These are phyloP conservation scores for Dendrobium chrysotoxum DNA, from an alignment of 106 monocot genomes.

Conservation along the genomic window DNA sequence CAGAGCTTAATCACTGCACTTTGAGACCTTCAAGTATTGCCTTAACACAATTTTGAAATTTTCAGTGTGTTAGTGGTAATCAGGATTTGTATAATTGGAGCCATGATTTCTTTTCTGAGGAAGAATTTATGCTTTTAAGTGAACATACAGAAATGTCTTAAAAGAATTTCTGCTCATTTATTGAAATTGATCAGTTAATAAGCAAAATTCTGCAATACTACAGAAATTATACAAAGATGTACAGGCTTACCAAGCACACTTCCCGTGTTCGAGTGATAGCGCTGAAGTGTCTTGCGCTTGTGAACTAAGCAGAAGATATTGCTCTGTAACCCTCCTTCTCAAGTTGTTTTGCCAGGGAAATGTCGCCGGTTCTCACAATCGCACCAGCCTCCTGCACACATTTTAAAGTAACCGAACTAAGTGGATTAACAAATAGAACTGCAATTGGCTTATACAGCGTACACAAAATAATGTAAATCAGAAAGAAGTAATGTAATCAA, in stretches of 20 bases:
- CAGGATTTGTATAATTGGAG: not conserved
- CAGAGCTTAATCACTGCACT: not conserved
- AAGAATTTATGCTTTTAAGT: not conserved
- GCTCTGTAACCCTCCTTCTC: conserved; percentile 73
- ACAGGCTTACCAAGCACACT: not conserved
- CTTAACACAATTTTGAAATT: not conserved
- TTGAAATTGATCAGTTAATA: not conserved
- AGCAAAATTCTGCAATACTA: not conserved
- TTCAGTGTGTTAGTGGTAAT: not conserved
- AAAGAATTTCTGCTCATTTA: not conserved
- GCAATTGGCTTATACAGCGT: not conserved
- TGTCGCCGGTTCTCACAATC: conserved; percentile 79
- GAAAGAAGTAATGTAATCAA: not conserved
- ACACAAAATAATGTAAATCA: not conserved
- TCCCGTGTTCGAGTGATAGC: not conserved
- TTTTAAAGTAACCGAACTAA: not conserved
- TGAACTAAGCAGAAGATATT: conserved; percentile 20
- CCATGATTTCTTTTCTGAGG: not conserved
- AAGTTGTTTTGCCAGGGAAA: conserved; percentile 62
- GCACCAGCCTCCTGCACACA: conserved; percentile 58
- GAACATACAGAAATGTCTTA: not conserved
- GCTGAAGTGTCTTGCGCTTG: not conserved
- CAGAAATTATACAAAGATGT: not conserved
- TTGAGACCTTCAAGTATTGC: not conserved
- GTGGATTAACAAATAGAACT: not conserved